phyloP scores from a whole-genome alignment of 306 rosid species.

The Phaseolus lunatus region DNA sequence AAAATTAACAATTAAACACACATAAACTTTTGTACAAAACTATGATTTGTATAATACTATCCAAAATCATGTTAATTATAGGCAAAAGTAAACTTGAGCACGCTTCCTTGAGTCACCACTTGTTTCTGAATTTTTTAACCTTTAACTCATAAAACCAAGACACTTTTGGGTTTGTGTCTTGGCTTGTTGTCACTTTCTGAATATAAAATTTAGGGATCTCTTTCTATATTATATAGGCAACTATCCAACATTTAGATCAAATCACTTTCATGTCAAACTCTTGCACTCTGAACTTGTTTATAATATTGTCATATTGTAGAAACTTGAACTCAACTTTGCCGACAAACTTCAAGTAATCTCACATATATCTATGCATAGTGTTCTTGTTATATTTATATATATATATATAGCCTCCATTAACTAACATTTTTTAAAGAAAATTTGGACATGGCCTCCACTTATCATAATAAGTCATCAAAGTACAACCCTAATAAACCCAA shows the following conservation, averaged over 20 bases:
- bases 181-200: slow-evolving; percentile 44
- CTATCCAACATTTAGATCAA: slow-evolving; percentile 47
- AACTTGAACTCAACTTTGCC: slow-evolving; percentile 50
- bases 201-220: slow-evolving; percentile 28
- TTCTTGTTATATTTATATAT: not conserved
- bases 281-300: slow-evolving; percentile 9
- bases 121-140: slow-evolving; percentile 1
- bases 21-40: not conserved
- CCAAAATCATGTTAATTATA: slow-evolving; percentile 18
- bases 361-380: slow-evolving; percentile 10
- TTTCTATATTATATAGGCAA: slow-evolving; percentile 7
- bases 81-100: slow-evolving; percentile 28
- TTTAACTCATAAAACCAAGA: slow-evolving; percentile 36
- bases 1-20: not conserved
- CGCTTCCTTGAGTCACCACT: slow-evolving; percentile 36
- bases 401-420: not conserved
- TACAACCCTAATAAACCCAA: not conserved
- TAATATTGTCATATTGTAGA: slow-evolving; percentile 26
- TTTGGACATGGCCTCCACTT: not conserved
- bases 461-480: slow-evolving; percentile 32
- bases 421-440: not conserved
- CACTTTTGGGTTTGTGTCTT: slow-evolving; percentile 39
- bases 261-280: slow-evolving; percentile 51
- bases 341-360: slow-evolving; percentile 45
- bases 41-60: slow-evolving; percentile 24